Conservation (phyloP, 177 flowering plant genomes). For the Vitis hybrid region DNA sequence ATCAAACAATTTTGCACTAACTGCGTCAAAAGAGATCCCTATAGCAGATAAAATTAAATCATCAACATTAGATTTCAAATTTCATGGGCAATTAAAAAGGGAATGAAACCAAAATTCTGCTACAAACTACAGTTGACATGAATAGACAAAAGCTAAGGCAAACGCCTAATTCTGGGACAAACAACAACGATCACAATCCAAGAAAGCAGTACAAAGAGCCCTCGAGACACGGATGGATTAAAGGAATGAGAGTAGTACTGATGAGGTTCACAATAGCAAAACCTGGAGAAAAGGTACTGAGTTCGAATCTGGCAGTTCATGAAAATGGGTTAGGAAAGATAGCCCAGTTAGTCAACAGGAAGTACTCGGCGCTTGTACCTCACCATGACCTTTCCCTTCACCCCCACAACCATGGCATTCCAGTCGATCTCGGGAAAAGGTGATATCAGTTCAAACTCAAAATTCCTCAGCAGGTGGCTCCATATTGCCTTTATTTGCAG, state of each 20-base stretch:
- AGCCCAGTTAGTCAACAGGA: conserved; percentile 27
- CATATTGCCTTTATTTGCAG: conserved; percentile 96
- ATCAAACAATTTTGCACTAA: too few relatives aligned
- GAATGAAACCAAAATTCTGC: too few relatives aligned
- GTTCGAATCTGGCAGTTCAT: not conserved
- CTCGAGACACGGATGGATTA: not conserved
- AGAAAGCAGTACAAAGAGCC: not conserved
- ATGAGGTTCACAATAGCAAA: too few relatives aligned
- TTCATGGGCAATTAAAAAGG: too few relatives aligned
- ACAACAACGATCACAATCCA: not conserved
- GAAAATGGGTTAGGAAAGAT: not conserved
- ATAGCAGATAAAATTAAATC: too few relatives aligned
- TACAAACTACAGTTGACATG: too few relatives aligned
- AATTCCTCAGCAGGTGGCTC: conserved; percentile 91
- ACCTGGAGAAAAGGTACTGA: not conserved
- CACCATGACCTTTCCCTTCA: conserved; percentile 95
- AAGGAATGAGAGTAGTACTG: not conserved
- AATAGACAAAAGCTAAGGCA: too few relatives aligned
- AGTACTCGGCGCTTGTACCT: conserved; percentile 78
- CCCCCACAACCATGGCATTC: conserved; percentile 99
- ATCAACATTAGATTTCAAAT: too few relatives aligned
- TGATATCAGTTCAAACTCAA: conserved; percentile 79
- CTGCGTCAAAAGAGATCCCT: too few relatives aligned
- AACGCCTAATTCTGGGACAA: too few relatives aligned
- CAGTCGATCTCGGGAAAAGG: conserved; percentile 97